Evolutionary conservation across 2,329 filamentous ascomycete genomes (phyloP).

Genomic region (Cercospora zeae-maydis): DNA sequence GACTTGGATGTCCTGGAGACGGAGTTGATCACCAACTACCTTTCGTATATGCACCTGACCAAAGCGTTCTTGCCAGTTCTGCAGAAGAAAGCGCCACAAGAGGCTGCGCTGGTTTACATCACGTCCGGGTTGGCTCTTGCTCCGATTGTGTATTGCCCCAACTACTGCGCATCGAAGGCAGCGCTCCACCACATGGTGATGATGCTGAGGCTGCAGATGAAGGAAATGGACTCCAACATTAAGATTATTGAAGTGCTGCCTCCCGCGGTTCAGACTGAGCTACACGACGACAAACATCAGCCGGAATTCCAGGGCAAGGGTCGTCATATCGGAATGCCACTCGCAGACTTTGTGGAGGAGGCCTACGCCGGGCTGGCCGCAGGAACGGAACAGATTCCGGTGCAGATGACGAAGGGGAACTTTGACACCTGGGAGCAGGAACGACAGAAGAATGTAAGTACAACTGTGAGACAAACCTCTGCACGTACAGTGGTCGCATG

Average conservation of each 20-base stretch:
- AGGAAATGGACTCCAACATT: conserved; percentile 44
- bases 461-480: neutral
- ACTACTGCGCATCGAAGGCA: conserved; percentile 56
- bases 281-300: conserved; percentile 55
- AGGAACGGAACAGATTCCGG: conserved; percentile 52
- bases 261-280: conserved; percentile 55
- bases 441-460: conserved; percentile 41
- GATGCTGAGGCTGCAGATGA: conserved; percentile 50
- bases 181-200: conserved; percentile 55
- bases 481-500: neutral
- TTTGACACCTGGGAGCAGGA: conserved; percentile 45
- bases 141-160: conserved; percentile 47
- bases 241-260: conserved; percentile 56
- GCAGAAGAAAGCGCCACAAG: conserved; percentile 41
- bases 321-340: conserved; percentile 51
- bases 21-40: conserved; percentile 47
- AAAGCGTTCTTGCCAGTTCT: conserved; percentile 51
- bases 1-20: conserved; percentile 35
- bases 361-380: conserved; percentile 46
- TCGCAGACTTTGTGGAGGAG: conserved; percentile 51
- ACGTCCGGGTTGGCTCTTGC: conserved; percentile 52
- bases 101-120: conserved; percentile 47
- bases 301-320: conserved; percentile 48
- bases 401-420: conserved; percentile 47
- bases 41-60: conserved; percentile 48